Conservation (phyloP, 1,139 yeast genomes). For the Yamadazyma diospyri region DNA sequence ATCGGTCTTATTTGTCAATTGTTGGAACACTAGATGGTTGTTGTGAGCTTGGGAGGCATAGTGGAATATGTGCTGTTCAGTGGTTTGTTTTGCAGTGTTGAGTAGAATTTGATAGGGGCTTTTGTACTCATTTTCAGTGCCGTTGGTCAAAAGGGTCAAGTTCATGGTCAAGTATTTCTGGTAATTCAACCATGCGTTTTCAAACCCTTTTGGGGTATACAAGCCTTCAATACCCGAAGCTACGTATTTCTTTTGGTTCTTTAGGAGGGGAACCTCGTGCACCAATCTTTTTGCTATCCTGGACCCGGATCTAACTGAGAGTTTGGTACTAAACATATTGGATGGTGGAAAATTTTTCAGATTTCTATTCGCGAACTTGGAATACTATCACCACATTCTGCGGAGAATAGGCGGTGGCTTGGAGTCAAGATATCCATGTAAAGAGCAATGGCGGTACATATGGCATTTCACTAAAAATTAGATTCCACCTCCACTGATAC, state of each 20-base stretch:
- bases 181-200: constrained; percentile 76
- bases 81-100: constrained; percentile 67
- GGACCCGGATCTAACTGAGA: constrained; percentile 6
- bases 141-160: constrained; percentile 69
- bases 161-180: constrained; percentile 68
- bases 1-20: constrained; percentile 40
- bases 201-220: constrained; percentile 64
- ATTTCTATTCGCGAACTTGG: constrained; percentile 1
- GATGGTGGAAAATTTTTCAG: constrained; percentile 7
- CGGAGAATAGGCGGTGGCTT: too few relatives aligned
- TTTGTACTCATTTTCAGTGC: constrained; percentile 77
- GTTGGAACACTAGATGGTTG: constrained; percentile 84
- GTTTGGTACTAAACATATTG: constrained; percentile 7
- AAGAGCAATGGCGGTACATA: background rate
- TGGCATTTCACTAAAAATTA: background rate
- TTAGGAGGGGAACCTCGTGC: constrained; percentile 65
- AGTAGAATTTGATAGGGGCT: constrained; percentile 74
- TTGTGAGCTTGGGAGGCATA: constrained; percentile 90
- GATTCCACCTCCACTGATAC: constrained; percentile 15
- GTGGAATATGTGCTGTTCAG: constrained; percentile 72
- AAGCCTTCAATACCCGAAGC: constrained; percentile 67
- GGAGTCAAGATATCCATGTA: too few relatives aligned
- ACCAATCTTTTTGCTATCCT: constrained; percentile 29
- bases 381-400: too few relatives aligned
- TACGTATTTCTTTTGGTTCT: constrained; percentile 34